phyloP scores from a whole-genome alignment of 2,329 filamentous ascomycete genomes.

The Trichoderma polysporum region DNA sequence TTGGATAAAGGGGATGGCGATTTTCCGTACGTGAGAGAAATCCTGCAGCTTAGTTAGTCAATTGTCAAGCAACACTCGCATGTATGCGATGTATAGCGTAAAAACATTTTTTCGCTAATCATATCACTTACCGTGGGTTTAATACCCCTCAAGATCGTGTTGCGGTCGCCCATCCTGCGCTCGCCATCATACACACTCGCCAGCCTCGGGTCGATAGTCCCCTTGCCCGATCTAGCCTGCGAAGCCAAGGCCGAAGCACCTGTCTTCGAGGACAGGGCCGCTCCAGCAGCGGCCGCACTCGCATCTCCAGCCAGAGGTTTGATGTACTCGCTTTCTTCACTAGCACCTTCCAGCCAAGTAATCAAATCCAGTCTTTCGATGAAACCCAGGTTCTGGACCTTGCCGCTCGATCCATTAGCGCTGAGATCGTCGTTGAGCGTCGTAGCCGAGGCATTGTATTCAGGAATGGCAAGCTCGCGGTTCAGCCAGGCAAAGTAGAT shows the following conservation, averaged over 20 bases:
- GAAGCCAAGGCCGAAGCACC: constrained; percentile 39
- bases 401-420: constrained; percentile 58
- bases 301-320: constrained; percentile 70
- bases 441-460: constrained; percentile 84
- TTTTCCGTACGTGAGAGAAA: constrained; percentile 89
- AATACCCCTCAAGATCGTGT: constrained; percentile 79
- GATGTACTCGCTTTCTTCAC: constrained; percentile 90
- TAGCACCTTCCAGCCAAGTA: constrained; percentile 88
- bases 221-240: constrained; percentile 58
- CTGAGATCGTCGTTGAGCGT: constrained; percentile 73
- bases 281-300: constrained; percentile 38
- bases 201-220: constrained; percentile 74
- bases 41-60: constrained; percentile 56
- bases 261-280: constrained; percentile 36
- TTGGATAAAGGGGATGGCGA: constrained; percentile 73
- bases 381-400: constrained; percentile 85
- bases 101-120: neutral
- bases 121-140: constrained; percentile 72
- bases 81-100: neutral
- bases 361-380: constrained; percentile 89
- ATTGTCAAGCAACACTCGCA: neutral
- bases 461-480: constrained; percentile 82
- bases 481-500: constrained; percentile 97
- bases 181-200: constrained; percentile 90
- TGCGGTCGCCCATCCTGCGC: constrained; percentile 88